Base-by-base conservation (phyloP, 192 early-diverging fungal genomes). In the Linnemannia schmuckeri region DNA sequence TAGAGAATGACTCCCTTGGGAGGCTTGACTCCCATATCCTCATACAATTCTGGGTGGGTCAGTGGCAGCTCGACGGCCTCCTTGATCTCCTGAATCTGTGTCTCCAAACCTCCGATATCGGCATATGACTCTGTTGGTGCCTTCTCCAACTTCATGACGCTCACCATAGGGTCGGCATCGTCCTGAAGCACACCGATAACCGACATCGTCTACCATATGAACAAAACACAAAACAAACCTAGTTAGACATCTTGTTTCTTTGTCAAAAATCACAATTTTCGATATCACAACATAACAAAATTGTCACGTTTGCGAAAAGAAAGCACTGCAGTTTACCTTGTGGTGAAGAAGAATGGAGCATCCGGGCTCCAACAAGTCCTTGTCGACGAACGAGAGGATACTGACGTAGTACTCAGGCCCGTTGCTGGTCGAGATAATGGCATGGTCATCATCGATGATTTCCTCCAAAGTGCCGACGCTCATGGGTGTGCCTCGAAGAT, bases 401-500 rank as follows among this genome's bases (percentile, higher is more conserved):
- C 93, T 94, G 71, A 99, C 99, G 88, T 99, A 99, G 91, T 97
- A 99, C 80, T 99, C 97, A 6, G 96, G 97, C 27, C 98, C 98
- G 7, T 95, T 93, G 20, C 95, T 91, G 41, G 96, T 95, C 40
- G 97, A 97, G 52, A 99, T 95, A 88, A 99, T 99, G 54, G 97
- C 99, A 79, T 99, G 99, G 89, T 99, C 96, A 81, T 99, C 99
- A 87, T 99, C 99, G 90, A 99, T 98, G 75, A 99, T 99, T 83
- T 99, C 99, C 88, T 99, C 99, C 41, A 99, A 92, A 1, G 95
- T 94, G 13, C 99, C 98, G 7, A 99, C 97, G 47, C 94, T 92
- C 98, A 99, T 99, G 18, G 99, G 99, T 47, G 95, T 96, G 20
- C 99, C 99, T 71, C 99, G 95, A 66, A 99, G 90, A 89, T 97